Evolutionary conservation across 1,284 basidiomycete genomes (phyloP), one percentile per base, ranked within the genome.

Genomic region (Mycena citricolor): DNA sequence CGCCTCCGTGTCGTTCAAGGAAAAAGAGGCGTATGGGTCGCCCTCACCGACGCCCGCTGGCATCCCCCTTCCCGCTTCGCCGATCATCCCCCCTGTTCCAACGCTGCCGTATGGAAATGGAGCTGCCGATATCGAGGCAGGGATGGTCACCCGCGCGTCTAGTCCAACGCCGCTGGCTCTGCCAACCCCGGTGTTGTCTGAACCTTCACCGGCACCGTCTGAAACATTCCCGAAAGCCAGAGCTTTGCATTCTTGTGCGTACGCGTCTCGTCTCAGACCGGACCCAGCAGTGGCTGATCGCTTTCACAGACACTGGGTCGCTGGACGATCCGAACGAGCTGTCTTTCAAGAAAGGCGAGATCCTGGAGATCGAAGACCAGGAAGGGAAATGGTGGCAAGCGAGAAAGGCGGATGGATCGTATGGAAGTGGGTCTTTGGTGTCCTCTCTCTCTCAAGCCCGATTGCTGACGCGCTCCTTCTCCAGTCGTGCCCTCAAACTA

Each of bases 381-480:
- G 79, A 84, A 55, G 90, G 90, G 38, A 93, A 93, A 66, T 94
- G 91, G 91, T 98, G 90, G 90, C 92, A 94, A 64, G 92, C 92
- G 35, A 83, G 75, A 59, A 97, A 90, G 63, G 61, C 77, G 13
- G 85, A 90, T 58, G 95, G 94, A 42, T 70, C 78, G 48, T 71
- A 82, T 54, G 86, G 94, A 71, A 91, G 85, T 88, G 60, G 64
- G 82, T 76, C 10, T 5, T 39, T 12, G 47, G 35, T 24, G 43
- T 47, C 34, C 16, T 38, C 22, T 43, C 47, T 7, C 20, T 29
- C 49, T 64, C 41, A 61, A 33, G 32, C 41, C 40, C 48, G 38
- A 40, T 42, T 50, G 13, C 17, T 26, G 12, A 30, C 25, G 40
- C 17, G 19, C 31, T 32, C 31, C 43, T 22, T 31, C 13, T 39